These are phyloP conservation scores for Golubevia pallescens DNA, from an alignment of 1,284 basidiomycete genomes.

Conservation along the genomic window DNA sequence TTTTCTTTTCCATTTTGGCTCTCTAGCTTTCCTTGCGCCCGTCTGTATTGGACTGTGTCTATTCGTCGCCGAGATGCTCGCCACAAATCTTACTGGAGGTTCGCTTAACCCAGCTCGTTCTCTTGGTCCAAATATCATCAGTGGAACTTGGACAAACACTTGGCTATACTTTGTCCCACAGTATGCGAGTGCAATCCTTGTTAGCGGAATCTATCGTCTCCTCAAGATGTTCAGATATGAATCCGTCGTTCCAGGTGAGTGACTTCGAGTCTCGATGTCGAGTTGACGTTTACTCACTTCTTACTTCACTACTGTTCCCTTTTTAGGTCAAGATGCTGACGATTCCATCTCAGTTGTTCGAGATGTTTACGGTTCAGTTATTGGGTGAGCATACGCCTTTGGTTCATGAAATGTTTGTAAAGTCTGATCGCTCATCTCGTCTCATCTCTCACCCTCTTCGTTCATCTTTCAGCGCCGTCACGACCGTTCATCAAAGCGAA, in stretches of 20 bases:
- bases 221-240: conserved; percentile 38
- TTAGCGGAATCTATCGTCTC: conserved; percentile 28
- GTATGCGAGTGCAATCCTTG: conserved; percentile 30
- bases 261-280: too few species aligned
- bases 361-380: too few species aligned
- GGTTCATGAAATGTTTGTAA: too few species aligned
- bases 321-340: too few species aligned
- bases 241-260: conserved; percentile 36
- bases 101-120: conserved; percentile 46
- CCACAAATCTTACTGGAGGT: conserved; percentile 44
- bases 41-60: conserved; percentile 44
- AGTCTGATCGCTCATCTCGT: background rate
- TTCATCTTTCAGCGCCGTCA: background rate
- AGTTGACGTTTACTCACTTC: too few species aligned
- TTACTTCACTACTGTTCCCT: too few species aligned
- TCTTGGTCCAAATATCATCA: conserved; percentile 34
- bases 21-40: conserved; percentile 31
- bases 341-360: too few species aligned
- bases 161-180: conserved; percentile 48
- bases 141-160: conserved; percentile 4
- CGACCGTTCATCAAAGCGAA: background rate
- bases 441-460: background rate
- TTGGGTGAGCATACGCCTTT: background rate
- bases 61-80: conserved; percentile 25
- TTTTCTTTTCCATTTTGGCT: too few species aligned